Evolutionary conservation across 179 eudicot genomes (phyloP).

Genomic region (Beta lomatogona): DNA sequence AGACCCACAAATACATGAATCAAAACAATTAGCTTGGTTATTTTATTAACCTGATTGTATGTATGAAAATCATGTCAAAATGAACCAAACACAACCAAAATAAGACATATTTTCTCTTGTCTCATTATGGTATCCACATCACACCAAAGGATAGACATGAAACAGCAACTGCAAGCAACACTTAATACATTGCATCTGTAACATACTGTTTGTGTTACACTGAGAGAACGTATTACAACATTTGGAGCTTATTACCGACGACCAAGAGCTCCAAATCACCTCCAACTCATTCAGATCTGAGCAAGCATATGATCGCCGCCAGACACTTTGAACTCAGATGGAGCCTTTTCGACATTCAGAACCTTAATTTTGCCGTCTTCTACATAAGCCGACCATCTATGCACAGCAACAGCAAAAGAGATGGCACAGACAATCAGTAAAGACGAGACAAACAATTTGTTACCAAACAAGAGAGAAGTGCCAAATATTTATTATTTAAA

Average conservation of each 20-base stretch:
- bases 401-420: background rate
- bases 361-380: slow-evolving; percentile 85
- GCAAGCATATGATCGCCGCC: slow-evolving; percentile 74
- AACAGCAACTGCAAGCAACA: background rate
- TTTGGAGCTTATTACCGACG: background rate
- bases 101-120: background rate
- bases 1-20: too few relatives aligned
- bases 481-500: too few relatives aligned
- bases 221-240: background rate
- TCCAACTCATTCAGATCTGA: slow-evolving; percentile 47
- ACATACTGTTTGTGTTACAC: background rate
- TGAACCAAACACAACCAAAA: background rate
- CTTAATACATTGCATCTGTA: background rate
- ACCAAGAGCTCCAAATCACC: background rate
- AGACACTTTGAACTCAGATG: slow-evolving; percentile 86
- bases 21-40: too few relatives aligned
- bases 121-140: background rate
- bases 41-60: too few relatives aligned
- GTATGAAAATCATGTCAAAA: too few relatives aligned
- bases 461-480: too few relatives aligned
- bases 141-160: background rate
- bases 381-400: slow-evolving; percentile 94
- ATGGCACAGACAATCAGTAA: background rate
- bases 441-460: background rate
- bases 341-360: slow-evolving; percentile 70